These are phyloP conservation scores for Podospora pseudocomata DNA, from an alignment of 495 filamentous ascomycete species.

Conservation along the genomic window DNA sequence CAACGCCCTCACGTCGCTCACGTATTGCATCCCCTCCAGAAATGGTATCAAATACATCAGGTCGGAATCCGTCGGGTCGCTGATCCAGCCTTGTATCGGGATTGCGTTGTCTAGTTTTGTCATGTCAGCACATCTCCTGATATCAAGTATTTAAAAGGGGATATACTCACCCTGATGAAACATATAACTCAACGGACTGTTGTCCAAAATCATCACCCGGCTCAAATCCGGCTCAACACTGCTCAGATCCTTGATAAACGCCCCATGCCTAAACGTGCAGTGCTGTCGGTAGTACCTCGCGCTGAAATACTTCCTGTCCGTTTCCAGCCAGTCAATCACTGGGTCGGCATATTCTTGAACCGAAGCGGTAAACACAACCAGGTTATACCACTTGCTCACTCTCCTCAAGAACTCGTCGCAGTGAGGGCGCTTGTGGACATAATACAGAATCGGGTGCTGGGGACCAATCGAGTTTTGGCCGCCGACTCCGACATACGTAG, in stretches of 20 bases:
- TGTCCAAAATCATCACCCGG: conserved; percentile 97
- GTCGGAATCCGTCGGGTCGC: conserved; percentile 85
- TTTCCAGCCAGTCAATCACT: conserved; percentile 97
- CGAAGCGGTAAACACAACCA: conserved; percentile 94
- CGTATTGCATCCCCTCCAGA: conserved; percentile 91
- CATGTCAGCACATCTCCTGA: background rate
- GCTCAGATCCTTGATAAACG: conserved; percentile 96
- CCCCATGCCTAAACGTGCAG: conserved; percentile 89
- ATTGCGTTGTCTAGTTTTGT: conserved; percentile 78
- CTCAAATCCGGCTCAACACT: conserved; percentile 94
- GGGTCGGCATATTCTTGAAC: conserved; percentile 99
- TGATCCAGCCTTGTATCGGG: conserved; percentile 90
- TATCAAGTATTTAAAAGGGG: background rate
- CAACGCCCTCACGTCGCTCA: conserved; percentile 87
- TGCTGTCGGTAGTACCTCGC: conserved; percentile 92
- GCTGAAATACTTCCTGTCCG: conserved; percentile 92
- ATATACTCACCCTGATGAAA: conserved; percentile 83
- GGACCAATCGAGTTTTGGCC: conserved; percentile 66
- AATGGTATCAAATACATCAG: conserved; percentile 89
- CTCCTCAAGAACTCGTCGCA: conserved; percentile 96
- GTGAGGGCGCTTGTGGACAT: conserved; percentile 94
- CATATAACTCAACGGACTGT: conserved; percentile 96
- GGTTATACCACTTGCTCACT: conserved; percentile 92
- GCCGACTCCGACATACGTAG: conserved; percentile 57
- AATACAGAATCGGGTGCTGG: conserved; percentile 96